phyloP scores from a whole-genome alignment of 345 rosid genomes.

The Populus alba region DNA sequence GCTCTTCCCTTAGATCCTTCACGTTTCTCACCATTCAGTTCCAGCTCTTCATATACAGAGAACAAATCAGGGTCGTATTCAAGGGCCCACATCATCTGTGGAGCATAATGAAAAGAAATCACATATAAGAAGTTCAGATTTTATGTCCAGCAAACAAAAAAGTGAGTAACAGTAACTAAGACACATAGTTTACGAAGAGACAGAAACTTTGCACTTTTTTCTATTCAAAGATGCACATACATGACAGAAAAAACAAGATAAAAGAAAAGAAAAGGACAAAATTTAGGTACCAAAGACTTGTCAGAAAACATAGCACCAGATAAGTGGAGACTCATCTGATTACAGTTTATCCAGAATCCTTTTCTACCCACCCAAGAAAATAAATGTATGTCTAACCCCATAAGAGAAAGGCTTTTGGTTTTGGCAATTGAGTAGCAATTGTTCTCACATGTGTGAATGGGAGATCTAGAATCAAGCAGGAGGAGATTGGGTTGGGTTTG shows the following conservation, averaged over 20 bases:
- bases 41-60: slow-evolving; percentile 63
- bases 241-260: no score
- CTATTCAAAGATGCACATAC: background rate
- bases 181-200: background rate
- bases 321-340: background rate
- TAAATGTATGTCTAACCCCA: background rate
- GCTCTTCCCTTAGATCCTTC: slow-evolving; percentile 60
- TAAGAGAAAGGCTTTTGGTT: background rate
- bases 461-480: background rate
- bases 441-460: background rate
- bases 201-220: background rate
- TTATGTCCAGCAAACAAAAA: background rate
- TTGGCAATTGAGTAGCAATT: background rate
- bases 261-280: background rate
- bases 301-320: background rate
- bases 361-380: background rate
- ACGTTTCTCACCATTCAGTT: slow-evolving; percentile 37
- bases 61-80: slow-evolving; percentile 89
- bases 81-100: slow-evolving; percentile 99
- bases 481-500: background rate
- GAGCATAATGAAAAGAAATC: slow-evolving; percentile 9
- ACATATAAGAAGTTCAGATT: slow-evolving; percentile 5
- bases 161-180: background rate
- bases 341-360: background rate
- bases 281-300: background rate